Evolutionary conservation across 495 filamentous ascomycete species (phyloP).

Genomic region (Tuber indicum): DNA sequence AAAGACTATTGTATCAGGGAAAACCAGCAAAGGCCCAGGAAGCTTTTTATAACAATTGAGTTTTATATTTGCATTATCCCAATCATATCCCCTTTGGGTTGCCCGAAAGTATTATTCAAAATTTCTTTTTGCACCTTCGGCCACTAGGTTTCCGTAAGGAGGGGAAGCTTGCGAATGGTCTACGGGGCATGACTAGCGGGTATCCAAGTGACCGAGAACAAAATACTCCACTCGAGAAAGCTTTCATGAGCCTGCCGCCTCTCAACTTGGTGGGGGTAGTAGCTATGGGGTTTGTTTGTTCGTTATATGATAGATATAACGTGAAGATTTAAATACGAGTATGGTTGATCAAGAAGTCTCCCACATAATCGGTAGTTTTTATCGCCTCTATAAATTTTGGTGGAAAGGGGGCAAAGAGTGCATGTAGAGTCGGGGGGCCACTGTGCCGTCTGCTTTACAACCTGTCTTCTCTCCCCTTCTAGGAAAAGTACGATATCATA

Average conservation of each 20-base stretch:
- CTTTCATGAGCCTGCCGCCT: too few relatives aligned
- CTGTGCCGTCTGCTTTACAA: neutral
- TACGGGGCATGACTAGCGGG: neutral
- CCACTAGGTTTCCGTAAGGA: neutral
- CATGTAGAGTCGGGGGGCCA: neutral
- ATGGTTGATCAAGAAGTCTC: constrained; percentile 45
- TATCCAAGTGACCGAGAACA: neutral
- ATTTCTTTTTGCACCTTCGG: neutral
- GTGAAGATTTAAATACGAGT: neutral
- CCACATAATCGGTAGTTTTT: neutral
- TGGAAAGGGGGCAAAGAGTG: neutral
- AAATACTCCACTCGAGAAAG: neutral
- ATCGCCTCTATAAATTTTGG: neutral
- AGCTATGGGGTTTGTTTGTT: neutral
- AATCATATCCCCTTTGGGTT: too few relatives aligned
- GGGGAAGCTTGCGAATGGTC: neutral
- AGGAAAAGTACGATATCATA: neutral
- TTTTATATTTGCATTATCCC: too few relatives aligned
- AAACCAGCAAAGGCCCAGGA: too few relatives aligned
- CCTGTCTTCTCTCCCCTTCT: neutral
- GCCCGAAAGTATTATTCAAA: too few relatives aligned
- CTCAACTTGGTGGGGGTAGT: neutral
- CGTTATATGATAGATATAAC: neutral
- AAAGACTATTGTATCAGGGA: too few relatives aligned
- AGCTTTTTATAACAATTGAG: too few relatives aligned